These are phyloP conservation scores for Thielaviopsis ethacetica DNA, from an alignment of 2,329 filamentous ascomycete genomes.

Conservation along the genomic window DNA sequence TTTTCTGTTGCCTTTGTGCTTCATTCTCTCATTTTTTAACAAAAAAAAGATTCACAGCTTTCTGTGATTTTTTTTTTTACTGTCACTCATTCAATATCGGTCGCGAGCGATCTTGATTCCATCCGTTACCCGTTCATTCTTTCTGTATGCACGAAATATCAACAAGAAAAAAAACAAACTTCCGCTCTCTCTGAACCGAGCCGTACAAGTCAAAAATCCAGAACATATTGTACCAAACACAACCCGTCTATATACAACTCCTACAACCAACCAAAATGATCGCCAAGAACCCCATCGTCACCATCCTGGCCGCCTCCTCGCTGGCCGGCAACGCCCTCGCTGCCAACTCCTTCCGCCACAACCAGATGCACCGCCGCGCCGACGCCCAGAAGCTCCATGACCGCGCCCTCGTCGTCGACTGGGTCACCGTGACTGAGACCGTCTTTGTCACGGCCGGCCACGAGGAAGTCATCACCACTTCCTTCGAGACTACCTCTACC, in stretches of 20 bases:
- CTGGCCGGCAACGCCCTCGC: conserved; percentile 28
- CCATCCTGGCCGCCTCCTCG: conserved; percentile 25
- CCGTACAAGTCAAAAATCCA: background rate
- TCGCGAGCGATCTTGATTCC: conserved; percentile 10
- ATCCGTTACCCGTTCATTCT: background rate
- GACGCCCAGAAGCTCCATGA: conserved; percentile 15
- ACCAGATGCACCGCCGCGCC: conserved; percentile 12
- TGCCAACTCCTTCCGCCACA: conserved; percentile 26
- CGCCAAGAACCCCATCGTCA: conserved; percentile 24
- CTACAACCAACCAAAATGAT: conserved; percentile 24
- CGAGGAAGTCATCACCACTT: conserved; percentile 10
- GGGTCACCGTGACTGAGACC: conserved; percentile 25
- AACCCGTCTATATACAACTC: conserved; percentile 11
- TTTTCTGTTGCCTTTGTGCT: background rate
- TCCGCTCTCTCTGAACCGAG: background rate
- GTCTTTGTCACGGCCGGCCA: conserved; percentile 22
- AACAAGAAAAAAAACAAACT: background rate
- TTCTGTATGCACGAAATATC: background rate
- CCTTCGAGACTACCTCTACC: background rate
- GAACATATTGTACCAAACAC: conserved; percentile 8
- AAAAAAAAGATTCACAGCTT: background rate
- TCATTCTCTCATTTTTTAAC: background rate
- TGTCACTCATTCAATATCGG: background rate
- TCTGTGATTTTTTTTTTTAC: background rate
- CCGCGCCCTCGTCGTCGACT: conserved; percentile 21